Percentiles rank a stretch among this genome's conserved stretches.
Conservation (phyloP, 495 filamentous ascomycete genomes). For the Pyrenula aspistea region DNA sequence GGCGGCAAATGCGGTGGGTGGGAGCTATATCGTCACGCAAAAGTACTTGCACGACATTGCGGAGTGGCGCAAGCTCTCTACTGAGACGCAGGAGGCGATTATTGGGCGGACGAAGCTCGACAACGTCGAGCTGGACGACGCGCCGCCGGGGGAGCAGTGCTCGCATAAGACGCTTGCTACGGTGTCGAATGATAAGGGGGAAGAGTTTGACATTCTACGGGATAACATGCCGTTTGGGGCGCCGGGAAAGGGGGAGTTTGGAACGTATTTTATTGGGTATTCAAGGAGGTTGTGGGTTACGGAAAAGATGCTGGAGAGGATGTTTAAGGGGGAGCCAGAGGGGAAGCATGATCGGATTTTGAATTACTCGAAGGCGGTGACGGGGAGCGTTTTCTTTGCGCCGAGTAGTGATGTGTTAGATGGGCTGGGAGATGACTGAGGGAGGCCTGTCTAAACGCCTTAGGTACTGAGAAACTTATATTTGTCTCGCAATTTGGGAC, state of each 20-base stretch:
- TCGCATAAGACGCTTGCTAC: constrained; percentile 43
- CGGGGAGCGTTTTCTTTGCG: constrained; percentile 40
- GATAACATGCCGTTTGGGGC: constrained; percentile 52
- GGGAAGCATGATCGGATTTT: constrained; percentile 43
- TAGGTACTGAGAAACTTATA: too few species aligned
- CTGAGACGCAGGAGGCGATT: constrained; percentile 41
- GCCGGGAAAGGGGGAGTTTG: constrained; percentile 38
- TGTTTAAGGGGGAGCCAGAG: constrained; percentile 43
- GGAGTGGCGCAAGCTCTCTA: constrained; percentile 29
- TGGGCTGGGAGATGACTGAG: neutral
- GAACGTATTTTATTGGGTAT: constrained; percentile 50
- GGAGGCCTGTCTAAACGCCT: too few species aligned
- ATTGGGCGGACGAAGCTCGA: constrained; percentile 45
- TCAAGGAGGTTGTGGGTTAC: constrained; percentile 42
- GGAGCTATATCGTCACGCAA: constrained; percentile 46
- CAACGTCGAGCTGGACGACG: constrained; percentile 43
- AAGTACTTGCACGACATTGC: constrained; percentile 45
- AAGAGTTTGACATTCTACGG: constrained; percentile 39
- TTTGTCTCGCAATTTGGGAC: too few species aligned
- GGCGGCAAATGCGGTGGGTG: constrained; percentile 15
- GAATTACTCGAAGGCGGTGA: constrained; percentile 41
- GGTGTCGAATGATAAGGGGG: constrained; percentile 37
- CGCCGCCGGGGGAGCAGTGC: constrained; percentile 27
- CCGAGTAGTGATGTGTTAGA: constrained; percentile 9
- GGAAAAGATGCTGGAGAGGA: constrained; percentile 44